Percentiles rank a stretch among this genome's conserved stretches.
phyloP scores from a whole-genome alignment of 2,329 filamentous ascomycete genomes.

The Chaetomium globosum region DNA sequence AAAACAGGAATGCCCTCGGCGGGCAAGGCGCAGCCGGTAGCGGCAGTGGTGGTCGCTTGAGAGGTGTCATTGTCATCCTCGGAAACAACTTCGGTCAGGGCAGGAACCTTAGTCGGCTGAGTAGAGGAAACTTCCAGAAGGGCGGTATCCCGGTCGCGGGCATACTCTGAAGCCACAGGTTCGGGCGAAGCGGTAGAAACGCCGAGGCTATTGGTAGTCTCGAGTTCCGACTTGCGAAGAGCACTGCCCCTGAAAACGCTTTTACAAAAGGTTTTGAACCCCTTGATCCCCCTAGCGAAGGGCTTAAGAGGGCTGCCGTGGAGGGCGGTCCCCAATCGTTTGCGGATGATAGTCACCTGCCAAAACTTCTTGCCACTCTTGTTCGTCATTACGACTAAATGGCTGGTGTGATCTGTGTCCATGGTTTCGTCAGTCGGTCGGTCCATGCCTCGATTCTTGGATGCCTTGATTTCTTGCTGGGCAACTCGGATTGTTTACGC shows the following conservation, averaged over 20 bases:
- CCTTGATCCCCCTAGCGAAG: constrained; percentile 1
- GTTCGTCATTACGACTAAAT: constrained; percentile 9
- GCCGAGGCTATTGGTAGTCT: neutral
- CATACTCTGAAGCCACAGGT: neutral
- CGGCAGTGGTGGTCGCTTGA: neutral
- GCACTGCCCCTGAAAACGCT: neutral
- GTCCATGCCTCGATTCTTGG: neutral
- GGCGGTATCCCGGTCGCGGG: neutral
- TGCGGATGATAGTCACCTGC: neutral
- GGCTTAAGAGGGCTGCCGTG: constrained; percentile 11
- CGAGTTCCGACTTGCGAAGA: constrained; percentile 4
- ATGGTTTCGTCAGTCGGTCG: constrained; percentile 9
- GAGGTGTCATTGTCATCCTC: neutral
- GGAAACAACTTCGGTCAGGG: neutral
- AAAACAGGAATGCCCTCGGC: neutral
- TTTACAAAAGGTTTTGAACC: constrained; percentile 1
- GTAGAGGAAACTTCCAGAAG: neutral
- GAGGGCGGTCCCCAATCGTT: neutral
- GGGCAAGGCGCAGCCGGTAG: no score
- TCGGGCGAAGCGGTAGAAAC: neutral
- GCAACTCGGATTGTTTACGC: constrained; percentile 11
- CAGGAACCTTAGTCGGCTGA: neutral
- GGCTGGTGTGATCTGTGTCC: constrained; percentile 11
- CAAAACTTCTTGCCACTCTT: neutral
- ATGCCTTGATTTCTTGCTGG: neutral